phyloP scores from a whole-genome alignment of 2,329 filamentous ascomycete species.

The Trichoderma pleuroti region DNA sequence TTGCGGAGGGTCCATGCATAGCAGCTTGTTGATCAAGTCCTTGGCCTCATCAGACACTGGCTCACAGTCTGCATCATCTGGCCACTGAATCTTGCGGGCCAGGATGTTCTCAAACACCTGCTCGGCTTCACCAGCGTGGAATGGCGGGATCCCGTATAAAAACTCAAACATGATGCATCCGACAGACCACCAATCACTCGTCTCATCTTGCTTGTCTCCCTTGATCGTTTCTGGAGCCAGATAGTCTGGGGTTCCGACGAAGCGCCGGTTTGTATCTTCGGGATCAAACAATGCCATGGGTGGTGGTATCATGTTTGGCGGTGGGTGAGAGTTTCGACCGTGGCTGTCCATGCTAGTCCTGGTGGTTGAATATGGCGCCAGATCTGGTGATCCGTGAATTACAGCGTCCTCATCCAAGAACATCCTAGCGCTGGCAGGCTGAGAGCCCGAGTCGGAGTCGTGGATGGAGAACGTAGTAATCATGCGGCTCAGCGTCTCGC shows the following conservation, averaged over 20 bases:
- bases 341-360: conserved; percentile 35
- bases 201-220: conserved; percentile 91
- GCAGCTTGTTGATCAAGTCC: conserved; percentile 87
- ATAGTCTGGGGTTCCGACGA: conserved; percentile 96
- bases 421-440: conserved; percentile 49
- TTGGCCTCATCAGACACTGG: conserved; percentile 79
- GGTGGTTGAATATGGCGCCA: conserved; percentile 46
- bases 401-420: conserved; percentile 74
- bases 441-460: conserved; percentile 49
- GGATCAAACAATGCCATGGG: conserved; percentile 95
- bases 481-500: conserved; percentile 79
- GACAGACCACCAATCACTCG: conserved; percentile 99
- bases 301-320: conserved; percentile 74
- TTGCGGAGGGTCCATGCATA: conserved; percentile 78
- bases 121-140: conserved; percentile 85
- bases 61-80: conserved; percentile 72
- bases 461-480: conserved; percentile 74
- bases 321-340: conserved; percentile 36
- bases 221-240: conserved; percentile 95
- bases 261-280: conserved; percentile 85
- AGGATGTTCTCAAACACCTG: conserved; percentile 97
- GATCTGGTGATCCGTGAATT: conserved; percentile 72
- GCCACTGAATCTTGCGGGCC: conserved; percentile 86
- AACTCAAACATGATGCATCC: conserved; percentile 98
- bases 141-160: conserved; percentile 87